phyloP scores from a whole-genome alignment of 75 land plant species.

The Cryptomeria japonica region DNA sequence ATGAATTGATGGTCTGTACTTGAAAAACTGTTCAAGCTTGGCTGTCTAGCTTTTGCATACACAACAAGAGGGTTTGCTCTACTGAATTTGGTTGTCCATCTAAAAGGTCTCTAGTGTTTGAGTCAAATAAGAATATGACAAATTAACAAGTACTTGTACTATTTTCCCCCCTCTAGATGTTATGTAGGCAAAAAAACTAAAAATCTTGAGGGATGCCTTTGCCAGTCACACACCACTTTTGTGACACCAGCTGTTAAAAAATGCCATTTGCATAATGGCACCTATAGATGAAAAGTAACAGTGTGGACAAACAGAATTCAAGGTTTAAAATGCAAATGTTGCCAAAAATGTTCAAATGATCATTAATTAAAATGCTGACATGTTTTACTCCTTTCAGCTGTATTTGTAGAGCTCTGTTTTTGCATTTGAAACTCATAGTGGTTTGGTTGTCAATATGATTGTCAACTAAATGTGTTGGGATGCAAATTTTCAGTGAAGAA shows the following conservation, averaged over 20 bases:
- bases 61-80: not conserved
- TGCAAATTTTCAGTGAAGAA: conserved; percentile 58
- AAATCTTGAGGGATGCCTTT: too few species aligned
- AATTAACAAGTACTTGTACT: too few species aligned
- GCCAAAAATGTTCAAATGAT: not conserved
- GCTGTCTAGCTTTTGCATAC: not conserved
- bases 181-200: too few species aligned
- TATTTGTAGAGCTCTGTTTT: not conserved
- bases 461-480: not conserved
- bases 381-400: not conserved
- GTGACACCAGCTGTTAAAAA: too few species aligned
- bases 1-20: not conserved
- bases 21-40: not conserved
- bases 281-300: too few species aligned
- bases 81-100: not conserved
- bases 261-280: too few species aligned
- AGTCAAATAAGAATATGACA: not conserved
- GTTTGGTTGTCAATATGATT: not conserved
- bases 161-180: too few species aligned
- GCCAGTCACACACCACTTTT: too few species aligned
- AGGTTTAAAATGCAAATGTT: not conserved
- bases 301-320: too few species aligned
- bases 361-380: not conserved
- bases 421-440: too few species aligned
- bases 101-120: not conserved